Base-by-base conservation (phyloP, 306 rosid genomes). In the Herpetospermum pedunculosum region DNA sequence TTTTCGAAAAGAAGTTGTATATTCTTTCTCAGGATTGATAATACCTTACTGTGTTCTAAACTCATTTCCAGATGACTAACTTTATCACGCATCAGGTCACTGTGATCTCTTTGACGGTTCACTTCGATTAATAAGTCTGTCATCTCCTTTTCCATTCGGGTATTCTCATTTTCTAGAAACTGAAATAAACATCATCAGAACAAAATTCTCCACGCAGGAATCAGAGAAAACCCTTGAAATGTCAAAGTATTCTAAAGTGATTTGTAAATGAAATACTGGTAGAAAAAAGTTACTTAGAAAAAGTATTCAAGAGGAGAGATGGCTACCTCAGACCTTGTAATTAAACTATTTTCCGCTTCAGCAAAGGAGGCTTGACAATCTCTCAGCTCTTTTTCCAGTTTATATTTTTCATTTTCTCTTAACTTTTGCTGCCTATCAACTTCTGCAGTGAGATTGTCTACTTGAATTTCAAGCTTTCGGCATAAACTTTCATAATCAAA, bases 401-500 rank as follows among this genome's bases (percentile, higher is more conserved):
- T 70, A 32, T 29, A 15, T 75, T 67, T 86, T 40, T 84, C 88
- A 70, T 75, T 69, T 11, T 84, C 86, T 68, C 84, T 78, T 68
- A 84, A 69, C 75, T 86, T 86, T 70, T 84, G 88, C 37, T 84
- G 90, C 81, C 90, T 79, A 79, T 88, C 92, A 58, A 79, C 68
- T 78, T 88, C 88, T 69, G 81, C 87, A 53, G 90, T 88, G 64
- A 88, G 88, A 75, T 47, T 58, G 75, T 88, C 92, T 67, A 84
- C 87, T 84, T 88, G 87, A 43, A 55, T 84, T 80, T 88, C 90
- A 72, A 88, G 90, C 80, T 88, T 84, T 59, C 88, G 85, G 63
- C 88, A 86, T 80, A 84, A 87, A 54, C 85, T 80, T 81, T 88
- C 92, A 77, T 86, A 88, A 73, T 88, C 92, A 67, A 84, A 81